A percentile compares a stretch with the other conserved stretches of the same genome.
Evolutionary conservation across 306 rosid genomes (phyloP).

Genomic region (Acacia melanoxylon): DNA sequence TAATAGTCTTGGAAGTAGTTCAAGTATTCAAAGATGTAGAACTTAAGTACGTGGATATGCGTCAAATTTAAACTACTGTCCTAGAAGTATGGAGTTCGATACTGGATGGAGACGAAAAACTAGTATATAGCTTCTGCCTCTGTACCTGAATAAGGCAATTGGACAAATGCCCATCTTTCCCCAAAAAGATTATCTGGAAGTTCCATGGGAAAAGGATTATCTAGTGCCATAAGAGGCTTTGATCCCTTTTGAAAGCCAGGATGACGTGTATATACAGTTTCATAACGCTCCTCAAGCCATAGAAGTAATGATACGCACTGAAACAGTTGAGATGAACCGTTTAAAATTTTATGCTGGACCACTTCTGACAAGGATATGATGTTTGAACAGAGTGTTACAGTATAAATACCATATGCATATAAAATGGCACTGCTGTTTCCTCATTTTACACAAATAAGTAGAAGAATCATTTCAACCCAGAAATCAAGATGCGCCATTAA

Average conservation of each 20-base stretch:
- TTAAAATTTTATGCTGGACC: slow-evolving; percentile 13
- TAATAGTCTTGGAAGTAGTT: background rate
- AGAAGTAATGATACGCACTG: slow-evolving; percentile 83
- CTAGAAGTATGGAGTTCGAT: background rate
- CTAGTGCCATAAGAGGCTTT: slow-evolving; percentile 80
- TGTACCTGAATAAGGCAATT: slow-evolving; percentile 87
- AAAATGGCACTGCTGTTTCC: background rate
- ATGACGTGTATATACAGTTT: slow-evolving; percentile 73
- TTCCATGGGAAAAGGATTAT: slow-evolving; percentile 87
- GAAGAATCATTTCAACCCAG: slow-evolving; percentile 22
- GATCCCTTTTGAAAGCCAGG: slow-evolving; percentile 92
- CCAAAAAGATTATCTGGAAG: slow-evolving; percentile 93
- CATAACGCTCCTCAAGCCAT: slow-evolving; percentile 93
- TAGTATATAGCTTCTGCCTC: background rate
- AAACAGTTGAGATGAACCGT: slow-evolving; percentile 24
- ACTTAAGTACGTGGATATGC: background rate
- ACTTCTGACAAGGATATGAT: slow-evolving; percentile 14
- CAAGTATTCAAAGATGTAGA: slow-evolving; percentile 14
- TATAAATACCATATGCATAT: slow-evolving; percentile 1
- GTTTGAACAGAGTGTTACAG: background rate
- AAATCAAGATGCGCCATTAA: background rate
- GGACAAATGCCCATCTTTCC: slow-evolving; percentile 95
- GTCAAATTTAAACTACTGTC: slow-evolving; percentile 1
- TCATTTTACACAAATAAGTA: background rate
- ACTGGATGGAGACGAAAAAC: background rate